phyloP scores from a whole-genome alignment of 176 grass and related monocot species.

The Carex pumila region DNA sequence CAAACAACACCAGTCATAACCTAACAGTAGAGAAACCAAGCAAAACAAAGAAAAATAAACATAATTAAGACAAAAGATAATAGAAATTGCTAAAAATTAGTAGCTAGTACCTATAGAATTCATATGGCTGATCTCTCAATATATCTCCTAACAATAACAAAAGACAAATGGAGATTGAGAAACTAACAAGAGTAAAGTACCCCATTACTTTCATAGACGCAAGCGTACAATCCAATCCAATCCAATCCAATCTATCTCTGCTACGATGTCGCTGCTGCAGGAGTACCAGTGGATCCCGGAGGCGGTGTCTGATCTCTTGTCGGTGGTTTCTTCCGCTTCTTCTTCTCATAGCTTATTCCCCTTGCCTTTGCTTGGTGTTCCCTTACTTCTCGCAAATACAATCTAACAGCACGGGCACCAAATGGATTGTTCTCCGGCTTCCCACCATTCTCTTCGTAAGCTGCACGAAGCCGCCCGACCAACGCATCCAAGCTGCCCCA shows the following conservation, averaged over 20 bases:
- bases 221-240: neutral
- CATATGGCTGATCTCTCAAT: conserved; percentile 16
- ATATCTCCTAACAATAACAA: conserved; percentile 7
- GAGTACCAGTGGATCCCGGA: conserved; percentile 7
- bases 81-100: conserved; percentile 1
- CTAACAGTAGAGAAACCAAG: conserved; percentile 1
- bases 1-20: conserved; percentile 6
- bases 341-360: conserved; percentile 94
- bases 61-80: neutral
- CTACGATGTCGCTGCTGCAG: neutral
- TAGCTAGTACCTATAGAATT: conserved; percentile 5
- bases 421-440: conserved; percentile 84
- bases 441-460: conserved; percentile 88
- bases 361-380: conserved; percentile 81
- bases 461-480: conserved; percentile 72
- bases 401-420: conserved; percentile 73
- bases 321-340: conserved; percentile 76
- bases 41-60: neutral
- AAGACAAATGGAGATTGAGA: neutral
- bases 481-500: conserved; percentile 96
- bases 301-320: conserved; percentile 22
- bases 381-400: conserved; percentile 93
- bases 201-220: neutral
- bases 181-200: neutral
- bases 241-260: neutral